These are phyloP conservation scores for Glycine tomentella DNA, from an alignment of 306 rosid genomes.

Conservation along the genomic window DNA sequence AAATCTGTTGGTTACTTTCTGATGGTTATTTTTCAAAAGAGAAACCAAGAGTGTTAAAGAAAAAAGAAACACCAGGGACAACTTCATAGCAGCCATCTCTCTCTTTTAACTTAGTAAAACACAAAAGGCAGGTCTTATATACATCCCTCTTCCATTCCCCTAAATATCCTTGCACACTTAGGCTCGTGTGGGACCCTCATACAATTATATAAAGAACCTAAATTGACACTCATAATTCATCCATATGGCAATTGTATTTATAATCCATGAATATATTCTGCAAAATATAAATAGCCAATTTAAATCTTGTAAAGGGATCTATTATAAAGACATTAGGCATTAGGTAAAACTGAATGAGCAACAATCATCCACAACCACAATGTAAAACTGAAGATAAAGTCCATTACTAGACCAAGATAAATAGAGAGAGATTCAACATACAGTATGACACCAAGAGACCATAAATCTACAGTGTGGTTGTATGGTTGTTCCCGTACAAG, in stretches of 20 bases:
- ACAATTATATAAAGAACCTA: background rate
- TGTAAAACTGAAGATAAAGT: slow-evolving; percentile 37
- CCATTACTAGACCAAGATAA: slow-evolving; percentile 38
- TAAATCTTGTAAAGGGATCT: slow-evolving; percentile 29
- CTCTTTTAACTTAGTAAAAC: background rate
- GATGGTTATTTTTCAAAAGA: background rate
- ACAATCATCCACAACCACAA: slow-evolving; percentile 20
- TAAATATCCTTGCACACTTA: background rate
- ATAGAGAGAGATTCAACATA: slow-evolving; percentile 54
- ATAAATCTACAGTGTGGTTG: slow-evolving; percentile 94
- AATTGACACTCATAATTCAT: background rate
- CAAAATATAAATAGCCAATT: slow-evolving; percentile 13
- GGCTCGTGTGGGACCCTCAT: background rate
- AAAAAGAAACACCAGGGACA: slow-evolving; percentile 10
- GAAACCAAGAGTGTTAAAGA: background rate
- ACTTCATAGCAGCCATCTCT: slow-evolving; percentile 21
- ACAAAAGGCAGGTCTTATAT: background rate
- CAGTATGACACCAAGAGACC: slow-evolving; percentile 99
- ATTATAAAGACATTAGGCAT: slow-evolving; percentile 24
- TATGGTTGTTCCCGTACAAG: slow-evolving; percentile 97
- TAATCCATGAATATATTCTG: background rate
- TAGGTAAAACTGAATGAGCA: slow-evolving; percentile 31
- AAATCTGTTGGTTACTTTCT: slow-evolving; percentile 20
- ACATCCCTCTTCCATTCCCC: slow-evolving; percentile 10
- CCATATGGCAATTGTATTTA: background rate